These are phyloP conservation scores for Parafenestella ontariensis DNA, from an alignment of 2,329 filamentous ascomycete species.

Conservation along the genomic window DNA sequence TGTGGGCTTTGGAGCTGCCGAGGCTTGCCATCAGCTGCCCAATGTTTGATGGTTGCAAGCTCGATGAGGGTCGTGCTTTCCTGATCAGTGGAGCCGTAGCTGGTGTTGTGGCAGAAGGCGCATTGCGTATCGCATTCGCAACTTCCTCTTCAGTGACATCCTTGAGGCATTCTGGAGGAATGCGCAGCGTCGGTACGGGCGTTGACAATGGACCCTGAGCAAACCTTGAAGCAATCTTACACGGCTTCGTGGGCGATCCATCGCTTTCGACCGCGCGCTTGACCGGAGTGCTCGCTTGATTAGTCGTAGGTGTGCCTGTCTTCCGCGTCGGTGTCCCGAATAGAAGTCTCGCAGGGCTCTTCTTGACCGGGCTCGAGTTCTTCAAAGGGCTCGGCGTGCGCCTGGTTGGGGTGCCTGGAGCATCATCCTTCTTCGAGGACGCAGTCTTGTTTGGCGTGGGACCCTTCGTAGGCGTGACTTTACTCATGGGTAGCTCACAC, in stretches of 20 bases:
- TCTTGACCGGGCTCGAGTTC: slow-evolving; percentile 2
- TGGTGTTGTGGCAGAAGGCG: neutral
- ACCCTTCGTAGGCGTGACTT: slow-evolving; percentile 16
- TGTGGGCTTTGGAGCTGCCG: too few species aligned
- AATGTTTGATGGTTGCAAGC: slow-evolving; percentile 14
- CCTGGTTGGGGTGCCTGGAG: neutral
- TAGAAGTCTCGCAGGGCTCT: slow-evolving; percentile 7
- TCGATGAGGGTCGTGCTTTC: neutral
- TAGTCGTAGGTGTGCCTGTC: neutral
- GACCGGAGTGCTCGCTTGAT: slow-evolving; percentile 4
- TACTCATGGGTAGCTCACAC: slow-evolving; percentile 25
- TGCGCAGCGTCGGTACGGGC: neutral
- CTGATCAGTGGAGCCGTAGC: too few species aligned
- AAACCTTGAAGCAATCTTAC: neutral
- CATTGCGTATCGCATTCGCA: neutral
- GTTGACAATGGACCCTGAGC: neutral
- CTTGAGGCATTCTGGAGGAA: neutral
- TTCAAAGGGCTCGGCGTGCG: slow-evolving; percentile 10
- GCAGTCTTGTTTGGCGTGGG: slow-evolving; percentile 4
- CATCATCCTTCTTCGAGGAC: slow-evolving; percentile 12
- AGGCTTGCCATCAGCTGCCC: slow-evolving; percentile 24
- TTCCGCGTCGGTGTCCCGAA: slow-evolving; percentile 15
- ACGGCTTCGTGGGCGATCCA: neutral
- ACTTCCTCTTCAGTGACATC: slow-evolving; percentile 1
- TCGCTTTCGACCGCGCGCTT: slow-evolving; percentile 4